Conservation (phyloP, 2,329 filamentous ascomycete genomes). For the Metarhizium rileyi region DNA sequence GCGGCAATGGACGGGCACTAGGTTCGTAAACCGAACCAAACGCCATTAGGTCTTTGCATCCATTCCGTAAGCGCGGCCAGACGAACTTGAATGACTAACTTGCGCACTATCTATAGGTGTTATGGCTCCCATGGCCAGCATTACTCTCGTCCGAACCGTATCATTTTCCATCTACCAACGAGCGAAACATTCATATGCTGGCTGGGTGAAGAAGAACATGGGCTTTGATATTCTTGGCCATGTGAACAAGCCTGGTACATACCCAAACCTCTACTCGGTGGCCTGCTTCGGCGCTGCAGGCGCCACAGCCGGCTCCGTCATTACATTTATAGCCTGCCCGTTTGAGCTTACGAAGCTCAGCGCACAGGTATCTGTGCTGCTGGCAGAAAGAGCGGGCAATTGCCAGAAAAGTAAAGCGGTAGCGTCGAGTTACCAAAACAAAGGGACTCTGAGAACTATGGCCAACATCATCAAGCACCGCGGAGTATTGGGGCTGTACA, state of each 20-base stretch:
- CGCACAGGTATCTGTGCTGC: constrained; percentile 72
- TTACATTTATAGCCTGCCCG: constrained; percentile 73
- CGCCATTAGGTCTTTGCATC: not conserved
- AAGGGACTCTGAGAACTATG: constrained; percentile 68
- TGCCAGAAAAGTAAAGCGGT: constrained; percentile 44
- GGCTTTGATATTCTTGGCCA: constrained; percentile 62
- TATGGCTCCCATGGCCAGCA: constrained; percentile 68
- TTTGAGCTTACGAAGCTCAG: constrained; percentile 87
- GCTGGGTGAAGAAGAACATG: constrained; percentile 58
- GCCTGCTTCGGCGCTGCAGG: constrained; percentile 70
- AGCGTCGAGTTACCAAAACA: constrained; percentile 63
- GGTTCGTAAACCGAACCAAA: not conserved
- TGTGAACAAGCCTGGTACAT: constrained; percentile 59
- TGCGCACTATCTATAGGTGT: constrained; percentile 42
- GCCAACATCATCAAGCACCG: constrained; percentile 67
- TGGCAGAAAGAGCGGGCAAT: constrained; percentile 39
- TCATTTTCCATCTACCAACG: constrained; percentile 74
- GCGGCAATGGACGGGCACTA: not conserved
- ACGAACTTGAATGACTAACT: not conserved
- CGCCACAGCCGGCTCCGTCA: constrained; percentile 68
- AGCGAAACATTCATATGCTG: constrained; percentile 64
- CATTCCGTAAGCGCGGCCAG: not conserved
- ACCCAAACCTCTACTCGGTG: constrained; percentile 64
- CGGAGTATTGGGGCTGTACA: constrained; percentile 66
- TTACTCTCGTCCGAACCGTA: constrained; percentile 67